Evolutionary conservation across 345 rosid species (phyloP).

Genomic region (Gossypium thurberi): DNA sequence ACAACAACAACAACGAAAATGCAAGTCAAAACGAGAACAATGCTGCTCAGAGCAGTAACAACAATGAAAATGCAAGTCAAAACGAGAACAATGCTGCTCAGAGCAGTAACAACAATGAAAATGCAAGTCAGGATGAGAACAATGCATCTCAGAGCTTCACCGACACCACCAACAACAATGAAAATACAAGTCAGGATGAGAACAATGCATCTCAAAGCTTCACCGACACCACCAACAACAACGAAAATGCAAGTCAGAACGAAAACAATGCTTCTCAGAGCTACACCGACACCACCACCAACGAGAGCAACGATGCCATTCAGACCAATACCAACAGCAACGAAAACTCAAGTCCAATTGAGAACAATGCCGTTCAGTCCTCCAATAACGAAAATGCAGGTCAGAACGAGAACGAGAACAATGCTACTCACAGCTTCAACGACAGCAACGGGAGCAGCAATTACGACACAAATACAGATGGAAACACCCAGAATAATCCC

Average conservation of each 20-base stretch:
- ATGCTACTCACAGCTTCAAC: not conserved
- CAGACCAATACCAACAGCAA: not conserved
- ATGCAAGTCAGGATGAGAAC: not conserved
- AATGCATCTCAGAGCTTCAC: not conserved
- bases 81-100: not conserved
- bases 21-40: not conserved
- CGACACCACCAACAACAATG: not conserved
- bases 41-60: not conserved
- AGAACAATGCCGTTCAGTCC: not conserved
- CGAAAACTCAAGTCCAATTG: not conserved
- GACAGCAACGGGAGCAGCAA: no score
- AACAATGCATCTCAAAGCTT: not conserved
- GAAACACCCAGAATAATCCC: slow-evolving; percentile 24
- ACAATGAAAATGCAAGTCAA: not conserved
- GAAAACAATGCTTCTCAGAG: slow-evolving; percentile 19
- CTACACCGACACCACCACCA: slow-evolving; percentile 10
- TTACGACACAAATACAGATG: slow-evolving; percentile 11
- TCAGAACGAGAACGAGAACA: not conserved
- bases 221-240: not conserved
- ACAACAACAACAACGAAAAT: not conserved
- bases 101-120: not conserved
- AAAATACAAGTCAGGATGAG: not conserved
- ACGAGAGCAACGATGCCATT: not conserved
- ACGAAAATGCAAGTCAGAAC: not conserved
- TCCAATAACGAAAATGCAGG: no score